A percentile compares a stretch with the other conserved stretches of the same genome.
These are phyloP conservation scores for Leptoxyphium fumago DNA, from an alignment of 2,329 filamentous ascomycete species.

Conservation along the genomic window DNA sequence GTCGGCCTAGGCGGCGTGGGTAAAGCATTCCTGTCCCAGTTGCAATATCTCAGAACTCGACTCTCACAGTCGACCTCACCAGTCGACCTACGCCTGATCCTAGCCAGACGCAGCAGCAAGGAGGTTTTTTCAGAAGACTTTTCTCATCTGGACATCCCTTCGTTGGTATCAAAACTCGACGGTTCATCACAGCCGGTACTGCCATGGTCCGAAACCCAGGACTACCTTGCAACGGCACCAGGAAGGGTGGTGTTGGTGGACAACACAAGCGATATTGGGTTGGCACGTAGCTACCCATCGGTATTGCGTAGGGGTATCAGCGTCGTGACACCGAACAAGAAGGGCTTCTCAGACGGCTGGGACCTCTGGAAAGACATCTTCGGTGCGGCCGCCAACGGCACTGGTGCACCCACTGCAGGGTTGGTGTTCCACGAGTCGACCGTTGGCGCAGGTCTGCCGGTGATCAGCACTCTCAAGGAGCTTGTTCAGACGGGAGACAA, in stretches of 20 bases:
- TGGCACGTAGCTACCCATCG: slow-evolving; percentile 69
- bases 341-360: slow-evolving; percentile 76
- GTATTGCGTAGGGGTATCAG: slow-evolving; percentile 72
- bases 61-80: slow-evolving; percentile 36
- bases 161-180: slow-evolving; percentile 46
- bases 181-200: slow-evolving; percentile 51
- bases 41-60: slow-evolving; percentile 51
- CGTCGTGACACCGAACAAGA: slow-evolving; percentile 96
- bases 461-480: slow-evolving; percentile 86
- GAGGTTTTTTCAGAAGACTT: slow-evolving; percentile 64
- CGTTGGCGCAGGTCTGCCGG: slow-evolving; percentile 81
- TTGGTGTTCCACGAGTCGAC: slow-evolving; percentile 92
- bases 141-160: slow-evolving; percentile 47
- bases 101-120: slow-evolving; percentile 75
- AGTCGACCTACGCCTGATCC: slow-evolving; percentile 61
- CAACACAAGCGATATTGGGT: slow-evolving; percentile 82
- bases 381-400: slow-evolving; percentile 49
- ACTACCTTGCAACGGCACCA: slow-evolving; percentile 65
- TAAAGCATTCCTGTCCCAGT: slow-evolving; percentile 75
- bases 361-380: slow-evolving; percentile 83
- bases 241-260: slow-evolving; percentile 74
- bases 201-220: slow-evolving; percentile 53
- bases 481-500: slow-evolving; percentile 88
- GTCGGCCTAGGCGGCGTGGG: slow-evolving; percentile 76
- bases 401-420: slow-evolving; percentile 36